Evolutionary conservation across 2,329 filamentous ascomycete species (phyloP).

Genomic region (Penicillium janthinellum): DNA sequence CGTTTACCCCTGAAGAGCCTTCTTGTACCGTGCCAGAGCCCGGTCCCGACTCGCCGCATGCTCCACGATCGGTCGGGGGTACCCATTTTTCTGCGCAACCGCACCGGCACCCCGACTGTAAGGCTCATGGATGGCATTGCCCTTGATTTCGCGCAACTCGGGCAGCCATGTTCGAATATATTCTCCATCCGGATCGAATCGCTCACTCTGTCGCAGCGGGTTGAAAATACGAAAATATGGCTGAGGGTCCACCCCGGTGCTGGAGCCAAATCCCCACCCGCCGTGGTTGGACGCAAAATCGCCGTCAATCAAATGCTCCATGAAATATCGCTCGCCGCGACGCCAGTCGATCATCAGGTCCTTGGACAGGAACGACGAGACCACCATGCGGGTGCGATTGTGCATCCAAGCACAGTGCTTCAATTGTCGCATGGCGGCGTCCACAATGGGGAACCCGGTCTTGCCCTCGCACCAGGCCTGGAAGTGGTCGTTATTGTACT

Average conservation of each 20-base stretch:
- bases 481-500: constrained; percentile 71
- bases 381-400: constrained; percentile 82
- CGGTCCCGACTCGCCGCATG: constrained; percentile 70
- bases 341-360: constrained; percentile 83
- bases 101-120: constrained; percentile 65
- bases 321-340: constrained; percentile 78
- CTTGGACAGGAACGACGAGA: constrained; percentile 77
- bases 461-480: constrained; percentile 71
- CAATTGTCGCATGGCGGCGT: constrained; percentile 83
- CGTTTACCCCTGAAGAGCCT: constrained; percentile 36
- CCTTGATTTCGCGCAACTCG: constrained; percentile 66
- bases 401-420: constrained; percentile 74
- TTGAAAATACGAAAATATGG: constrained; percentile 93
- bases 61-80: constrained; percentile 73
- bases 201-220: constrained; percentile 79
- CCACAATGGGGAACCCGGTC: constrained; percentile 81
- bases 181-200: constrained; percentile 75
- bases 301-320: constrained; percentile 76
- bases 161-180: constrained; percentile 84
- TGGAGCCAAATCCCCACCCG: constrained; percentile 67
- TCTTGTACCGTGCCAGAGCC: constrained; percentile 71
- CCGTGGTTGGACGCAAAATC: constrained; percentile 80
- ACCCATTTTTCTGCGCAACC: constrained; percentile 66
- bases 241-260: constrained; percentile 77
- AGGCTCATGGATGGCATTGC: constrained; percentile 77